Evolutionary conservation across 345 rosid genomes (phyloP).

Genomic region (Leavenworthia alabamica): DNA sequence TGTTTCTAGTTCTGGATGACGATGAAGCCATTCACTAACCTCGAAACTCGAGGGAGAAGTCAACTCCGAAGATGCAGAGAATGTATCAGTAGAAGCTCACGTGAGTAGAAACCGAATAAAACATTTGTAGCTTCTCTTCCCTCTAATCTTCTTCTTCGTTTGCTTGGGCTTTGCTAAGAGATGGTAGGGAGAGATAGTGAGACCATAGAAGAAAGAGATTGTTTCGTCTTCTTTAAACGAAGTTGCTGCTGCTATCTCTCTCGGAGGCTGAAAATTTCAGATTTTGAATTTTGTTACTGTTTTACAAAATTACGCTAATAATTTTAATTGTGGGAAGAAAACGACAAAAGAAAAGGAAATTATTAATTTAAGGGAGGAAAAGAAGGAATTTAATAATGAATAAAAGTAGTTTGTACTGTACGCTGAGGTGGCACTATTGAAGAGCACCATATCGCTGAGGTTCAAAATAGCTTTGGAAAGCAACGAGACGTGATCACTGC

Average conservation of each 20-base stretch:
- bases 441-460: not conserved
- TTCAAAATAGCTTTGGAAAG: not conserved
- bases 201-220: constrained; percentile 28
- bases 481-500: constrained; percentile 22
- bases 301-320: not conserved
- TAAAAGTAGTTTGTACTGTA: constrained; percentile 2
- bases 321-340: constrained; percentile 16
- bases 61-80: constrained; percentile 35
- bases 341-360: constrained; percentile 11
- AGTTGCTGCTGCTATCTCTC: constrained; percentile 28
- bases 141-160: too few species aligned
- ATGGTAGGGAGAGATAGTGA: constrained; percentile 18
- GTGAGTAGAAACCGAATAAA: constrained; percentile 59
- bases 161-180: constrained; percentile 1
- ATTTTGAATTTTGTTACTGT: constrained; percentile 20
- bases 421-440: constrained; percentile 2
- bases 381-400: too few species aligned
- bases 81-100: constrained; percentile 74
- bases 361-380: too few species aligned
- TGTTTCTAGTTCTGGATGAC: constrained; percentile 78
- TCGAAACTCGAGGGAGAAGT: constrained; percentile 21
- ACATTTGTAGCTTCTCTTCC: constrained; percentile 4
- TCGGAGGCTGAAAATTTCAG: constrained; percentile 30
- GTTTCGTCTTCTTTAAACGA: constrained; percentile 74
- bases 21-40: constrained; percentile 56